A percentile compares a stretch with the other conserved stretches of the same genome.
Evolutionary conservation across 768 basidiomycete genomes (phyloP).

Genomic region (Hericium alpestre): DNA sequence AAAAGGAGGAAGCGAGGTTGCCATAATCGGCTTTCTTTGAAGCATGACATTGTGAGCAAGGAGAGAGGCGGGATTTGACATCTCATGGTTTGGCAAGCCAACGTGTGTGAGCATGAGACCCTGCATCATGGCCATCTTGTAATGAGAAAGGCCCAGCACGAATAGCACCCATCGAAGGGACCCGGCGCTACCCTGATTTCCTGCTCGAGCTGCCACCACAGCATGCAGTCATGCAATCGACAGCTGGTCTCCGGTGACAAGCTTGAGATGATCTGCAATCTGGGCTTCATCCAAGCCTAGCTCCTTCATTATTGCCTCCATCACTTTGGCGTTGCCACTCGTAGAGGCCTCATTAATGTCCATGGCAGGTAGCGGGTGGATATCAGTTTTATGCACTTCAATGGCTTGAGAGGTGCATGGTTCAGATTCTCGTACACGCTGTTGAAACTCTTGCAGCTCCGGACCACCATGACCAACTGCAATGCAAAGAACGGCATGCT

Average conservation of each 20-base stretch:
- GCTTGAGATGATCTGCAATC: not conserved
- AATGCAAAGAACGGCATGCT: conserved; percentile 21
- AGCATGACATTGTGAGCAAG: conserved; percentile 26
- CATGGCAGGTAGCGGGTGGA: conserved; percentile 23
- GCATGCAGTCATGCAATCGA: conserved; percentile 24
- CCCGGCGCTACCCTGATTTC: conserved; percentile 19
- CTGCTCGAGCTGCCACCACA: conserved; percentile 20
- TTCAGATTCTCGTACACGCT: conserved; percentile 8
- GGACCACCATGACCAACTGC: conserved; percentile 22
- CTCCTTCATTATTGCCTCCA: conserved; percentile 19
- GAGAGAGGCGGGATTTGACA: conserved; percentile 24
- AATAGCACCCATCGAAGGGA: conserved; percentile 18
- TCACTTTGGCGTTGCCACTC: conserved; percentile 25
- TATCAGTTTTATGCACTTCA: conserved; percentile 17
- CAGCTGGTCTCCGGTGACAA: conserved; percentile 26
- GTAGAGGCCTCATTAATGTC: conserved; percentile 28
- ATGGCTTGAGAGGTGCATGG: conserved; percentile 19
- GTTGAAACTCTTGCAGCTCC: conserved; percentile 18
- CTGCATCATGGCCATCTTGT: conserved; percentile 23
- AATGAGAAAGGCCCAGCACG: conserved; percentile 28
- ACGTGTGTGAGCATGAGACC: conserved; percentile 23
- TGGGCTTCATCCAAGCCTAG: conserved; percentile 12
- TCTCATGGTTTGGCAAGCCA: conserved; percentile 19
- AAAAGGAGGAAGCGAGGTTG: conserved; percentile 20
- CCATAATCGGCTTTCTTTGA: conserved; percentile 18